phyloP scores from a whole-genome alignment of 192 early-diverging fungal species.

The Dissophora ornata region DNA sequence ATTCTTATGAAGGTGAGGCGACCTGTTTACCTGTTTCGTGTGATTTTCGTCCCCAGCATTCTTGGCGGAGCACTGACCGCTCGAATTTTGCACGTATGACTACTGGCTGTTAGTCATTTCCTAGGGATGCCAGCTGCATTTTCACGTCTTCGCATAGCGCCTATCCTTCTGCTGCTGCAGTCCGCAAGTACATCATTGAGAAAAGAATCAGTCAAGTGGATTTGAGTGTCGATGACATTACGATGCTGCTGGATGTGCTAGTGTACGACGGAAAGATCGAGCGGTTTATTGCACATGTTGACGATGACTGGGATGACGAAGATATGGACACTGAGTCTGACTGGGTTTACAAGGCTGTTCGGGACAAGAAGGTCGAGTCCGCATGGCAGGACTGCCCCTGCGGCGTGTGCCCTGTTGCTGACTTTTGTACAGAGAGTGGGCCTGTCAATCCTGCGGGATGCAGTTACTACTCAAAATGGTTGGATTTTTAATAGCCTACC shows the following conservation, averaged over 20 bases:
- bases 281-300: conserved; percentile 63
- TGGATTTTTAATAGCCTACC: conserved; percentile 64
- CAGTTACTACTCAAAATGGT: conserved; percentile 85
- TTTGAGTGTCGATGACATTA: conserved; percentile 79
- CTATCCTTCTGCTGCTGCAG: conserved; percentile 77
- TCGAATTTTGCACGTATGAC: background rate
- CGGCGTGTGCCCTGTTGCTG: conserved; percentile 86
- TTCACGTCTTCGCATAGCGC: conserved; percentile 71
- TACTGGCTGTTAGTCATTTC: conserved; percentile 68
- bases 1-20: conserved; percentile 71
- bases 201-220: conserved; percentile 76
- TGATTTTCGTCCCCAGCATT: no score
- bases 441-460: conserved; percentile 82
- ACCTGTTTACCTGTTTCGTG: no score
- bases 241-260: conserved; percentile 83
- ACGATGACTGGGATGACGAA: conserved; percentile 66
- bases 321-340: conserved; percentile 62
- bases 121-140: conserved; percentile 63
- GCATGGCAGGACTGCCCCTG: conserved; percentile 87
- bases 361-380: conserved; percentile 57
- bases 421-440: conserved; percentile 79
- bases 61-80: no score
- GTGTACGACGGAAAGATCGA: conserved; percentile 89
- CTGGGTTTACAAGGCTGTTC: conserved; percentile 65
- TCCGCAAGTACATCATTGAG: conserved; percentile 78